phyloP scores from a whole-genome alignment of 352 stramenopile genomes.

The Blastocystis sp. region DNA sequence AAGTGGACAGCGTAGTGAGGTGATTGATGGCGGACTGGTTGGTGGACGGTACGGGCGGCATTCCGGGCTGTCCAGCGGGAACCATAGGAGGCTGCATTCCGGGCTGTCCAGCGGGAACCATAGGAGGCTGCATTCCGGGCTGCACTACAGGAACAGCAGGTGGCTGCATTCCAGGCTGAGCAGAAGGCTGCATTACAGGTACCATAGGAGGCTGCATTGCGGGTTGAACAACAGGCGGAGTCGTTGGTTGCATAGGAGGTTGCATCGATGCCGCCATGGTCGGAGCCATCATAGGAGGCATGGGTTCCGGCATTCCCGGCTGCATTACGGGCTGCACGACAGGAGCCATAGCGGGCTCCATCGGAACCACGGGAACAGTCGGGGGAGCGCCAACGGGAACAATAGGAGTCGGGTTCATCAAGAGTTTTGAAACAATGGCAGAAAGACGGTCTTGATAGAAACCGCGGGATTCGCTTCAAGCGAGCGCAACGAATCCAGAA shows the following conservation, averaged over 20 bases:
- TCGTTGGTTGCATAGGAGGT: background rate
- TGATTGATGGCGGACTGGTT: background rate
- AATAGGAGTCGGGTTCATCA: too few relatives aligned
- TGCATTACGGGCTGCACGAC: too few relatives aligned
- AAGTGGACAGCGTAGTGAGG: slow-evolving; percentile 23
- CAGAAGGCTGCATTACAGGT: background rate
- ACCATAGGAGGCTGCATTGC: background rate
- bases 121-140: background rate
- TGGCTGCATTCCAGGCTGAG: background rate
- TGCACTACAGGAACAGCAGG: background rate
- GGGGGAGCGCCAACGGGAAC: too few relatives aligned
- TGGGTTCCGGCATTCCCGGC: too few relatives aligned
- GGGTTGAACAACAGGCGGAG: background rate
- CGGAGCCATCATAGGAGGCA: too few relatives aligned
- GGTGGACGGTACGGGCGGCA: background rate
- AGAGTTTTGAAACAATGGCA: too few relatives aligned
- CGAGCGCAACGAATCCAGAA: too few relatives aligned
- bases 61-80: background rate
- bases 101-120: background rate
- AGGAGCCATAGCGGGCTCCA: too few relatives aligned
- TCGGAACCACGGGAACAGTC: too few relatives aligned
- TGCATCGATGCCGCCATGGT: background rate
- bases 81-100: background rate
- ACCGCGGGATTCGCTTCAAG: too few relatives aligned
- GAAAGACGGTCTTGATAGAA: too few relatives aligned